phyloP scores from a whole-genome alignment of 139 green algal genomes.

The Haematococcus sp. region DNA sequence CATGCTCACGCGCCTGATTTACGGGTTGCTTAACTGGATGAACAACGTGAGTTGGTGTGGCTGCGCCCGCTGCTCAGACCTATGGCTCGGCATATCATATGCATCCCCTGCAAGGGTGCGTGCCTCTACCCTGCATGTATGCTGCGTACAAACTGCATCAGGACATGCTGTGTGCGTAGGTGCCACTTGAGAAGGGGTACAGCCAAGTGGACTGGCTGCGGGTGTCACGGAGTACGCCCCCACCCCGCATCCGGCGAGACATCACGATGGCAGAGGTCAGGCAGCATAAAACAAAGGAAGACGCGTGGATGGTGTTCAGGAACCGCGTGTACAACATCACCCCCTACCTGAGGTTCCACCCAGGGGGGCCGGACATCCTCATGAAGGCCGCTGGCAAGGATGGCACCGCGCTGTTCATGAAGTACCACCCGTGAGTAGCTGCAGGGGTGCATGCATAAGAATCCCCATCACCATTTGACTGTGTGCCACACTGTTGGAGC shows the following conservation, averaged over 20 bases:
- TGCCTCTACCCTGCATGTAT: too few species aligned
- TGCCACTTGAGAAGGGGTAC: conserved; percentile 83
- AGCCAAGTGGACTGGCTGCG: conserved; percentile 88
- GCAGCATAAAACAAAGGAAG: conserved; percentile 73
- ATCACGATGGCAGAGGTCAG: conserved; percentile 82
- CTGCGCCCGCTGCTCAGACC: too few species aligned
- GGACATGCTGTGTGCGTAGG: too few species aligned
- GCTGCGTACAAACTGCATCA: too few species aligned
- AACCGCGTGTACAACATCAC: conserved; percentile 86
- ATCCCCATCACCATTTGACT: background rate
- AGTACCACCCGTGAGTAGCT: conserved; percentile 95
- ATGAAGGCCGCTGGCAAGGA: conserved; percentile 79
- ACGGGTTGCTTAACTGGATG: too few species aligned
- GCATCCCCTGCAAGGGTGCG: too few species aligned
- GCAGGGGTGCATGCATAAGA: conserved; percentile 45
- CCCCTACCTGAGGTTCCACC: conserved; percentile 82
- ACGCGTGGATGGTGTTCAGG: conserved; percentile 92
- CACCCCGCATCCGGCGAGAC: conserved; percentile 17
- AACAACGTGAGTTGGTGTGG: too few species aligned
- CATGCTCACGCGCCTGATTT: too few species aligned
- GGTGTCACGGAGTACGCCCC: conserved; percentile 20
- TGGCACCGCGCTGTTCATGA: conserved; percentile 84
- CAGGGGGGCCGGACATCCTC: conserved; percentile 74
- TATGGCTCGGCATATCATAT: too few species aligned
- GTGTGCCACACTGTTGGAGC: background rate